Evolutionary conservation across 2,329 filamentous ascomycete genomes (phyloP).

Genomic region (Pseudogymnoascus sp.): DNA sequence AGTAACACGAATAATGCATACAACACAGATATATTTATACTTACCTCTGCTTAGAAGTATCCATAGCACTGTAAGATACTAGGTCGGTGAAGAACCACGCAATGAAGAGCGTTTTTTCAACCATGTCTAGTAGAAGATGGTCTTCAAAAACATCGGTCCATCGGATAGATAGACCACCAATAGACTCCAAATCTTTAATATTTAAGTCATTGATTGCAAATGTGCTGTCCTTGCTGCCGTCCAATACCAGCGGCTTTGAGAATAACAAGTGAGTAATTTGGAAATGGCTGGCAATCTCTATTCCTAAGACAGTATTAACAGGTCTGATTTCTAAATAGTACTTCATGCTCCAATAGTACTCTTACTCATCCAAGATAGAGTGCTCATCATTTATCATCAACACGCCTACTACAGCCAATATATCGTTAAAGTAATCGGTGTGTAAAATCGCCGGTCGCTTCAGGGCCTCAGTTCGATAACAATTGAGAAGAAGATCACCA

Average conservation of each 20-base stretch:
- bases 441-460: not conserved
- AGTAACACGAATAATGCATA: too few relatives aligned
- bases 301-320: not conserved
- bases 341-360: too few relatives aligned
- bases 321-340: too few relatives aligned
- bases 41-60: too few relatives aligned
- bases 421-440: not conserved
- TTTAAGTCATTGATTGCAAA: not conserved
- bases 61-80: not conserved
- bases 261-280: not conserved
- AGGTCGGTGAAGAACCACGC: not conserved
- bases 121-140: not conserved
- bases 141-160: not conserved
- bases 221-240: not conserved
- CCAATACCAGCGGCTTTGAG: not conserved
- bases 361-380: not conserved
- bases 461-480: not conserved
- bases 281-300: not conserved
- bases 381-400: not conserved
- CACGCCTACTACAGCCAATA: not conserved
- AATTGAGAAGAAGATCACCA: not conserved
- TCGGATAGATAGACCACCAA: not conserved
- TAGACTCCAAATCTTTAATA: not conserved
- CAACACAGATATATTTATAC: too few relatives aligned
- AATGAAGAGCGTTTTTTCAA: not conserved